Evolutionary conservation across 768 basidiomycete genomes (phyloP).

Genomic region (Rhodotorula graminis): DNA sequence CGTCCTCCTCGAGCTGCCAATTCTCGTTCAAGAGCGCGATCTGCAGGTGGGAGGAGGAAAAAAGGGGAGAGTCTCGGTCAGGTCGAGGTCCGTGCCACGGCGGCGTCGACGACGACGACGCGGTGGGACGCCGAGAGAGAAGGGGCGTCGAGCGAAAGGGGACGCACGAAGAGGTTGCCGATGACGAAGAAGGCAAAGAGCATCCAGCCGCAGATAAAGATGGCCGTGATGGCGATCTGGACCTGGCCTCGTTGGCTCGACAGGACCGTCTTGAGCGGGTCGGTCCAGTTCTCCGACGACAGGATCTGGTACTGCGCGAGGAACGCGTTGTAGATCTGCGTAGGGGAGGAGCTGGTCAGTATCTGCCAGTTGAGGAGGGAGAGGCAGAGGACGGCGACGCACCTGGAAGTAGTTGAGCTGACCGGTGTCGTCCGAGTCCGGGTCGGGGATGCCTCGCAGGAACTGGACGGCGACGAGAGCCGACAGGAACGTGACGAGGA

Average conservation of each 20-base stretch:
- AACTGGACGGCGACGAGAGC: conserved; percentile 79
- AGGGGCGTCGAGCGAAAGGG: neutral
- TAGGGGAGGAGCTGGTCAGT: too few species aligned
- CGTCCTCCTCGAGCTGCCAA: conserved; percentile 68
- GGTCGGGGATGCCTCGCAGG: conserved; percentile 63
- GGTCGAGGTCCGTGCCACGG: too few species aligned
- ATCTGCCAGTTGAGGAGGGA: too few species aligned
- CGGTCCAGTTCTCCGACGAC: conserved; percentile 93
- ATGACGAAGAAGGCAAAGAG: conserved; percentile 68
- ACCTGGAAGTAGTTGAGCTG: conserved; percentile 69
- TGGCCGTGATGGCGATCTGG: conserved; percentile 64
- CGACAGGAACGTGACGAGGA: conserved; percentile 78
- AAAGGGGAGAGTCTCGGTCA: too few species aligned
- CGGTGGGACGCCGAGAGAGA: too few species aligned
- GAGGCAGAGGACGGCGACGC: too few species aligned
- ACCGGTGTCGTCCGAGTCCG: conserved; percentile 45
- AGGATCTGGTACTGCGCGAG: conserved; percentile 81
- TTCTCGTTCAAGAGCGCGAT: conserved; percentile 3
- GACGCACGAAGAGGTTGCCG: conserved; percentile 1
- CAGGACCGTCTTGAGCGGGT: conserved; percentile 62
- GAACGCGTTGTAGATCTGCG: conserved; percentile 67
- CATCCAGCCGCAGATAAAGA: conserved; percentile 78
- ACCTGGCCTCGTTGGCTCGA: conserved; percentile 60
- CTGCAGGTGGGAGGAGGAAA: neutral
- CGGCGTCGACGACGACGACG: too few species aligned